These are phyloP conservation scores for Chiua virens DNA, from an alignment of 768 basidiomycete genomes.

Conservation along the genomic window DNA sequence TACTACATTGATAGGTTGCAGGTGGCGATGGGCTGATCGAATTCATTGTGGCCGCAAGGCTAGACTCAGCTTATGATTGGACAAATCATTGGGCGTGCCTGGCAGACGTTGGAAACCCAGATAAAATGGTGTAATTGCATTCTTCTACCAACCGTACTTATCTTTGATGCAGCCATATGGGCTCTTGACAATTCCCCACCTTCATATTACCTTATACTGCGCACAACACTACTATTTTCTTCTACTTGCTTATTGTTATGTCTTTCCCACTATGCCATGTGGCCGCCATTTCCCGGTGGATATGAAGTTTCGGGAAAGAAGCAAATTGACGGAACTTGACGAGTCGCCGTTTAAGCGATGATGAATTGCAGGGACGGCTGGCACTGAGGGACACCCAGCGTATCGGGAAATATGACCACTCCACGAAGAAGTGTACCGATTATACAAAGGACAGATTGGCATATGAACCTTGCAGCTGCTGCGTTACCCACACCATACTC, in stretches of 20 bases:
- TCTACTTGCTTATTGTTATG: conserved; percentile 19
- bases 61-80: conserved; percentile 15
- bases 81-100: conserved; percentile 8
- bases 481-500: background rate
- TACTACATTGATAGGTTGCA: conserved; percentile 14
- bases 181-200: background rate
- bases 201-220: background rate
- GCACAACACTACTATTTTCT: conserved; percentile 21
- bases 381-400: conserved; percentile 10
- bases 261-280: background rate
- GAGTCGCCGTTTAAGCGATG: conserved; percentile 21
- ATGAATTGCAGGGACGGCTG: conserved; percentile 25
- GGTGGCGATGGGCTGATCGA: background rate
- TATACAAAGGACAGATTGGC: background rate
- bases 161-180: conserved; percentile 4
- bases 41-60: conserved; percentile 13
- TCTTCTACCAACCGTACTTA: background rate
- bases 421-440: conserved; percentile 12
- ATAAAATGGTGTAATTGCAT: conserved; percentile 2
- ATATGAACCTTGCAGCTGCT: conserved; percentile 1
- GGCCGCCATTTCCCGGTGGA: conserved; percentile 10
- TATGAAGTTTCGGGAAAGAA: conserved; percentile 14
- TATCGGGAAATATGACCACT: conserved; percentile 25
- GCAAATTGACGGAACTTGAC: conserved; percentile 20
- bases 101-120: conserved; percentile 9